Evolutionary conservation across 2,329 filamentous ascomycete species (phyloP).

Genomic region (Kalaharituber pfeilii): DNA sequence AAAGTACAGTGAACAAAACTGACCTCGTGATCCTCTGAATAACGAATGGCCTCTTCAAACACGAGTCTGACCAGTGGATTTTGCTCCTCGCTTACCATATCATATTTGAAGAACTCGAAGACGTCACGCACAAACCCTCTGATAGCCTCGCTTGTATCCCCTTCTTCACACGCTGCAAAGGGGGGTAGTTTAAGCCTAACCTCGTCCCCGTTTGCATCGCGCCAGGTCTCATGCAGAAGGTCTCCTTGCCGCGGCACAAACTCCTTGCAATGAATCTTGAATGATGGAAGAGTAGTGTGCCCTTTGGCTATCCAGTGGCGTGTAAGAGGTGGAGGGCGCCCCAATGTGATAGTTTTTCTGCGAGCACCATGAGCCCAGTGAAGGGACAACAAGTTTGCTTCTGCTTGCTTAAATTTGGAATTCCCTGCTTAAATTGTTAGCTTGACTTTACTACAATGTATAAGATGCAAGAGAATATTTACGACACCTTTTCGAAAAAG

Average conservation of each 20-base stretch:
- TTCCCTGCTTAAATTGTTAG: not conserved
- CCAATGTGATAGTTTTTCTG: not conserved
- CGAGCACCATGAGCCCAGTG: not conserved
- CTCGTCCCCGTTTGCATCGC: not conserved
- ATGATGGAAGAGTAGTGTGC: not conserved
- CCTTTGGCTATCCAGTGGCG: not conserved
- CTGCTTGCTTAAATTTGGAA: not conserved
- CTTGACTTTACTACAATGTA: not conserved
- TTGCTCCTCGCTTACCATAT: not conserved
- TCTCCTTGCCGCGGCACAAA: not conserved
- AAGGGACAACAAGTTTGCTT: not conserved
- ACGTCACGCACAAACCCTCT: not conserved
- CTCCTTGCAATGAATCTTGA: not conserved
- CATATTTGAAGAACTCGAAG: not conserved
- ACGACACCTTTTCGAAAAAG: not conserved
- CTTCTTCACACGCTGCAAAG: not conserved
- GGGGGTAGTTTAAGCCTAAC: not conserved
- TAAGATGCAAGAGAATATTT: not conserved
- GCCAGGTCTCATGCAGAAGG: not conserved
- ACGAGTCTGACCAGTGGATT: not conserved
- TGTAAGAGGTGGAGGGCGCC: not conserved
- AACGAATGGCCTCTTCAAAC: not conserved
- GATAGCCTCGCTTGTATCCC: not conserved
- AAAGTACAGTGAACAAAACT: not conserved
- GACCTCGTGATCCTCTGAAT: not conserved